Percentiles rank a stretch among this genome's conserved stretches.
phyloP scores from a whole-genome alignment of 257 asterid genomes.

The Primulina tabacum region DNA sequence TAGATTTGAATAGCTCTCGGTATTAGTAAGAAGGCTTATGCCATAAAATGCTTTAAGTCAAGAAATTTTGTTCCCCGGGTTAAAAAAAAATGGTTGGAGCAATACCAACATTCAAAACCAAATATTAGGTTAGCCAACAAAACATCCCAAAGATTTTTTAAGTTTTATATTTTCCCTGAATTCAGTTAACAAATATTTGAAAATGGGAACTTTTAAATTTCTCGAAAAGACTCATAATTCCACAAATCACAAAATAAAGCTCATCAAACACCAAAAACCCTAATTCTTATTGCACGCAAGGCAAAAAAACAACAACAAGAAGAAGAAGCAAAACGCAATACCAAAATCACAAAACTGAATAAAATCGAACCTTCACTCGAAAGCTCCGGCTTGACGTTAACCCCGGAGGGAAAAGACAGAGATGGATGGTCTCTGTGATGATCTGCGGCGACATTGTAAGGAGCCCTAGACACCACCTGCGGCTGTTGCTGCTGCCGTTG shows the following conservation, averaged over 20 bases:
- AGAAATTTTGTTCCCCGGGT: no score
- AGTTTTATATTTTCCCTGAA: not conserved
- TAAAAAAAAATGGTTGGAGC: no score
- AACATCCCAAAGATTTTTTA: not conserved
- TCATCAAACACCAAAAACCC: conserved; percentile 21
- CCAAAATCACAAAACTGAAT: not conserved
- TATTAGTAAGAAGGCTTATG: not conserved
- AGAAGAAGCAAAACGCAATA: not conserved
- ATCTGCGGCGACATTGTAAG: conserved; percentile 44
- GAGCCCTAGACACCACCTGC: conserved; percentile 52
- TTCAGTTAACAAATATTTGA: not conserved
- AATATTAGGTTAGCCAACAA: not conserved
- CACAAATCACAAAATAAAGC: not conserved
- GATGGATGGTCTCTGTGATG: conserved; percentile 49
- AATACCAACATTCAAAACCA: not conserved
- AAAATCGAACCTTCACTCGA: conserved; percentile 58
- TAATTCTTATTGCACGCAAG: conserved; percentile 8
- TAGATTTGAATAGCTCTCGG: not conserved
- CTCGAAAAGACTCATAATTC: not conserved
- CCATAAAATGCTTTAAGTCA: not conserved
- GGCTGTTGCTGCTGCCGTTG: conserved; percentile 49
- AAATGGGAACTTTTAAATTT: not conserved
- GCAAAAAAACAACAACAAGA: not conserved
- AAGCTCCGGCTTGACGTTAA: conserved; percentile 50
- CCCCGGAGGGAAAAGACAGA: conserved; percentile 34